A percentile compares a stretch with the other conserved stretches of the same genome.
Evolutionary conservation across 352 stramenopile species (phyloP).

Genomic region (Globisporangium spinosum): DNA sequence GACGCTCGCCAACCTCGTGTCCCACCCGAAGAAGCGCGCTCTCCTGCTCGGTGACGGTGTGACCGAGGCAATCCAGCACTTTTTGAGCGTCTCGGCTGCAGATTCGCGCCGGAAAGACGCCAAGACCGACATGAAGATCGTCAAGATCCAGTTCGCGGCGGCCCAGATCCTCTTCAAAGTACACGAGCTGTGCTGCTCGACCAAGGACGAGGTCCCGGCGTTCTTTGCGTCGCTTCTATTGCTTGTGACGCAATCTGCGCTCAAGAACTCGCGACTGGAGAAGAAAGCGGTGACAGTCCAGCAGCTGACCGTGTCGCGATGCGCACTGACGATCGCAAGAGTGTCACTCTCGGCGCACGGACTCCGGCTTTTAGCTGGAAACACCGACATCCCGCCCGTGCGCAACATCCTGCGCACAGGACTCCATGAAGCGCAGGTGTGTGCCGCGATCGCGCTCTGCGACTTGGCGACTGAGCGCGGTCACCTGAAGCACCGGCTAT

Average conservation of each 20-base stretch:
- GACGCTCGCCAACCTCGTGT: conserved; percentile 59
- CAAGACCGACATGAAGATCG: conserved; percentile 38
- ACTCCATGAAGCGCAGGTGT: conserved; percentile 81
- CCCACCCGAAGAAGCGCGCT: conserved; percentile 29
- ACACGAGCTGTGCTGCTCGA: conserved; percentile 46
- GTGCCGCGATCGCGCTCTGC: conserved; percentile 78
- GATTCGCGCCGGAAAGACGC: conserved; percentile 39
- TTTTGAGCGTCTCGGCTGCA: conserved; percentile 37
- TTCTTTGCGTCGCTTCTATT: conserved; percentile 64
- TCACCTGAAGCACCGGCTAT: conserved; percentile 35
- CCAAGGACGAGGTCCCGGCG: conserved; percentile 31
- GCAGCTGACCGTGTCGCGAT: conserved; percentile 57
- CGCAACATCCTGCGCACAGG: conserved; percentile 84
- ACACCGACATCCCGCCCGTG: conserved; percentile 53
- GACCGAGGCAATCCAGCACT: conserved; percentile 60
- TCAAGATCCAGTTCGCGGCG: conserved; percentile 49
- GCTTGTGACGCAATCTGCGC: conserved; percentile 46
- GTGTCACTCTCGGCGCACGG: conserved; percentile 48
- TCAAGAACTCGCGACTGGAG: conserved; percentile 55
- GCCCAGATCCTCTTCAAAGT: conserved; percentile 61
- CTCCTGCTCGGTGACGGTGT: conserved; percentile 57
- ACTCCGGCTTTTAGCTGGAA: conserved; percentile 38
- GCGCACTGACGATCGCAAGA: conserved; percentile 57
- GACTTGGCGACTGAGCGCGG: conserved; percentile 71
- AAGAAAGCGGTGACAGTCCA: conserved; percentile 38